Evolutionary conservation across 2,329 filamentous ascomycete species (phyloP).

Genomic region (Colletotrichum neosansevieriae): DNA sequence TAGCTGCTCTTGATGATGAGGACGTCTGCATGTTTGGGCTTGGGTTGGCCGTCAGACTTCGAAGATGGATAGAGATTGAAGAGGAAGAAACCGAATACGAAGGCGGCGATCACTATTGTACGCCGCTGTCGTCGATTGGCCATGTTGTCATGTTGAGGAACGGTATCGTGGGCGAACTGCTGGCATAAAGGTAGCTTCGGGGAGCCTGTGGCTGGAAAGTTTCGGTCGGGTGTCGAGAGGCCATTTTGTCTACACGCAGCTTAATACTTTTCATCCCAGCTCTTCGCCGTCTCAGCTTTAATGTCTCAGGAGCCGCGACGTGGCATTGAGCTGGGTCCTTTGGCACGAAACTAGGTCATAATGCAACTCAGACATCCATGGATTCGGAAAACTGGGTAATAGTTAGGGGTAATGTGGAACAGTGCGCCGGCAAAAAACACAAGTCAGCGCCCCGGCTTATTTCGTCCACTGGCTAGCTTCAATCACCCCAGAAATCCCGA

Average conservation of each 20-base stretch:
- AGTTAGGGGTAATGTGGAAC: neutral
- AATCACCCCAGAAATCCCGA: neutral
- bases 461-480: neutral
- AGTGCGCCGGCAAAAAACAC: neutral
- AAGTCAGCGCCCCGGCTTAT: neutral
- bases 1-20: conserved; percentile 36
- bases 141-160: conserved; percentile 34
- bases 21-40: conserved; percentile 23
- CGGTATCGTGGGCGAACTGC: neutral
- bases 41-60: neutral
- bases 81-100: conserved; percentile 28
- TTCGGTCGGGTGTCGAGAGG: neutral
- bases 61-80: conserved; percentile 11
- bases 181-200: neutral
- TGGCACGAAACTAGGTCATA: neutral
- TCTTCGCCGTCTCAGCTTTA: conserved; percentile 10
- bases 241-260: conserved; percentile 4
- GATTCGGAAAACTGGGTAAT: neutral
- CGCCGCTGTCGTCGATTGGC: conserved; percentile 40
- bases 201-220: conserved; percentile 2
- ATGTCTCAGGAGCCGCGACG: conserved; percentile 20
- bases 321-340: conserved; percentile 9
- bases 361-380: neutral
- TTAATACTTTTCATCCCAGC: neutral
- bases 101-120: conserved; percentile 29